These are phyloP conservation scores for Nematocida sp. DNA, from an alignment of 371 early-diverging fungal species.

Conservation along the genomic window DNA sequence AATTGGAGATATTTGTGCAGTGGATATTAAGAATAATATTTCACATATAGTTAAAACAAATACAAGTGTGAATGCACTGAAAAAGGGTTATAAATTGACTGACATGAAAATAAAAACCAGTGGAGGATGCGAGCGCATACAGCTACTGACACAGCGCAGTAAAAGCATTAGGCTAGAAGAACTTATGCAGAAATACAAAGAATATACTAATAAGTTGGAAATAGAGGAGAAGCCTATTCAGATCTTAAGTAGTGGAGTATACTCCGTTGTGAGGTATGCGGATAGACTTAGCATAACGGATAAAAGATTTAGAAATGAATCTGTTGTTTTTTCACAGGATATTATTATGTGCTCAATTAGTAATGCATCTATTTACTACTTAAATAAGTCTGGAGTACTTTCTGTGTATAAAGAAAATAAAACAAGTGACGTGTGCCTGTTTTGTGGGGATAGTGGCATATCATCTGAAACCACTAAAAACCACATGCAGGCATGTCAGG, in stretches of 20 bases:
- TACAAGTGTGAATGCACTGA: neutral
- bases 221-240: neutral
- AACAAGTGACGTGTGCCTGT: neutral
- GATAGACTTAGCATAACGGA: neutral
- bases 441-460: neutral
- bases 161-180: neutral
- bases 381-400: neutral
- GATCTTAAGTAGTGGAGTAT: neutral
- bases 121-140: neutral
- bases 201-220: neutral
- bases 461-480: too few relatives aligned
- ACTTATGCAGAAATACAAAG: neutral
- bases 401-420: neutral
- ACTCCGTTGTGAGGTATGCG: neutral
- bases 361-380: too few relatives aligned
- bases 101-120: neutral
- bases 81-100: neutral
- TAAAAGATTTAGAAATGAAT: too few relatives aligned
- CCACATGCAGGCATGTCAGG: neutral
- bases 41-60: neutral
- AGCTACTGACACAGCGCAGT: neutral
- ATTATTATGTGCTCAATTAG: too few relatives aligned
- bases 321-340: too few relatives aligned
- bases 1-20: conserved; percentile 7
- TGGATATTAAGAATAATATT: neutral